Base-by-base conservation (phyloP, 192 early-diverging fungal genomes). In the Thamnidium elegans region DNA sequence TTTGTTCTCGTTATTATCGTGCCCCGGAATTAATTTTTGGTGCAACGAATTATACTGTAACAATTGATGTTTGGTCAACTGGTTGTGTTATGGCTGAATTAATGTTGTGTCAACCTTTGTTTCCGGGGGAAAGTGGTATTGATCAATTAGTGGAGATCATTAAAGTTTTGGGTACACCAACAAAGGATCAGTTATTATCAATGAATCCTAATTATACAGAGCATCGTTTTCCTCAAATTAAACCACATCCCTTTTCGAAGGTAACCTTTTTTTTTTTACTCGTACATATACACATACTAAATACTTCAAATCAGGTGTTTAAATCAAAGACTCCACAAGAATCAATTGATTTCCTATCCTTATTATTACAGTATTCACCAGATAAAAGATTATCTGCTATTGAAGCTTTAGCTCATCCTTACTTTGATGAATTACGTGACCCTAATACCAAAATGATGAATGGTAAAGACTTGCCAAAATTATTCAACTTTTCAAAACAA, bases 71-170 rank as follows among this genome's bases (percentile, higher is more conserved):
- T 47, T 96, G 94, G 94, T 96, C 94, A 11, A 84, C 91, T 7
- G 94, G 93, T 19, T 96, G 94, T 72, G 94, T 96, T 48, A 94
- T 96, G 92, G 92, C 90, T 7, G 94, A 96, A 79, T 81, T 96
- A 63, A 90, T 94, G 79, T 81, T 92, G 50, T 89, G 91, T 21
- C 89, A 89, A 70, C 94, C 94, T n/a, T 77, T 96, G 54, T 96
- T 96, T 81, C 91, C 93, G 1, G 94, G 94, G 34, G 94, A 97
- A 76, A 92, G 90, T 48, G 93, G 94, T 50, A 94, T 98, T 31
- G 96, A 98, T 72, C 96, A 98, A 70, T 82, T 98, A 23, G 96
- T 98, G 17, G 94, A 98, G 79, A 98, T 98, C 68, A 98, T 98
- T 81, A 98, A 98, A 79, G 90, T 96, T 15, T 84, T 98, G 21